A percentile compares a stretch with the other conserved stretches of the same genome.
These are phyloP conservation scores for Blumeria graminis DNA, from an alignment of 2,329 filamentous ascomycete species.

Conservation along the genomic window DNA sequence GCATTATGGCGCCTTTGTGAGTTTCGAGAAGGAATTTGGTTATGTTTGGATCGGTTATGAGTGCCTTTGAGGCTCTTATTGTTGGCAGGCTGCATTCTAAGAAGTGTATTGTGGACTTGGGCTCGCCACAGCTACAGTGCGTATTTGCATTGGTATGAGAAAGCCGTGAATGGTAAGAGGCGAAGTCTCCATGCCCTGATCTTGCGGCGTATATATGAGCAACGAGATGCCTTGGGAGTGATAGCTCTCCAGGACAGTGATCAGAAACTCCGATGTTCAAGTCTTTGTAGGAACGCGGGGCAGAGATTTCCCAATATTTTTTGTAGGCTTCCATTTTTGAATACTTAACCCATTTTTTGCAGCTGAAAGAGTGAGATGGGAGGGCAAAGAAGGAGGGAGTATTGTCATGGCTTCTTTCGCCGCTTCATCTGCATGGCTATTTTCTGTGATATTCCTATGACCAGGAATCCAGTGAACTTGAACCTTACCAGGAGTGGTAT, in stretches of 20 bases:
- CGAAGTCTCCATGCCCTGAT: neutral
- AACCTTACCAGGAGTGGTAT: neutral
- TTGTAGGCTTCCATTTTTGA: neutral
- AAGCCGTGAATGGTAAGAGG: neutral
- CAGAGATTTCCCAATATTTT: neutral
- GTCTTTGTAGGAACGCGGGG: neutral
- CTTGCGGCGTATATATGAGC: neutral
- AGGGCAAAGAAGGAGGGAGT: neutral
- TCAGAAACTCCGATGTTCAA: neutral
- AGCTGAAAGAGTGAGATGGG: neutral
- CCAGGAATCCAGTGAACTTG: neutral
- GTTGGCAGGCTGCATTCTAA: neutral
- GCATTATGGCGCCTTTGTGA: neutral
- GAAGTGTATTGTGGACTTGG: neutral
- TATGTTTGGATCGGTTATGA: neutral
- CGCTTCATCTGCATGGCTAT: neutral
- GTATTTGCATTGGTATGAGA: neutral
- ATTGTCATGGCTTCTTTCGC: neutral
- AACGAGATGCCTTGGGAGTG: neutral
- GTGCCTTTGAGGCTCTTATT: neutral
- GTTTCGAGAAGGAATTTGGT: neutral
- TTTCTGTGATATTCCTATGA: neutral
- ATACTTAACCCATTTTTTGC: neutral
- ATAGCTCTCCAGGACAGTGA: neutral
- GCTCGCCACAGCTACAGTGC: neutral